Base-by-base conservation (phyloP, 495 filamentous ascomycete species). In the Bryoglossum gracile region DNA sequence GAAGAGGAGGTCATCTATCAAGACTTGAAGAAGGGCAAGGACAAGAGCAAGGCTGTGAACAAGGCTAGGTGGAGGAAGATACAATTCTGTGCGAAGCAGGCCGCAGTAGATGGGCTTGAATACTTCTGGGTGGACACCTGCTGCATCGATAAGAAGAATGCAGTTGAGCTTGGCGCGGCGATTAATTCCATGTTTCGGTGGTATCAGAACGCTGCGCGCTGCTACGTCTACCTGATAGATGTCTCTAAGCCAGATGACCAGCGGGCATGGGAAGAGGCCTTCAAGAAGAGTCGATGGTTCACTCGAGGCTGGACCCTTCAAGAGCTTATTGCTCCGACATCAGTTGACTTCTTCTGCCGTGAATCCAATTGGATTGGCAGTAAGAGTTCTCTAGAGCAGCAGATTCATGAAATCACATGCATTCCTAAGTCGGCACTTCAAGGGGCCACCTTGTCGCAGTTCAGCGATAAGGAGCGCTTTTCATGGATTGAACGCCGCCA, bases 131-230 rank as follows among this genome's bases (percentile, higher is more conserved):
- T 68, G 8, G 65, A 69, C 38, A 69, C 62, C 9, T 69, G 61
- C 38, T 69, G 64, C 42, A 70, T 72, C 24, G 59, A 71, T 56
- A 66, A 68, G 38, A 52, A 56, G 8, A 64, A 56, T 39, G 49
- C 50, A n/a, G 50, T 53, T 0, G 66, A 70, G 16, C 44, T 67
- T 0, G 37, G 39, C 8, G 60, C 65, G 37, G 56, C 65, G 2
- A 70, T 72, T 57, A 70, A 67, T 46, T 67, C 65, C 17, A 70
- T 70, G 66, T 69, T 60, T 32, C 44, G 39, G 13, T 69, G 60
- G 61, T 72, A 72, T 41, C 32, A 53, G 32, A 34, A 61, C 0
- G 43, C 66, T 4, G 17, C 0, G 0, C 8, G 58, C 2, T 69
- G 67, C 51, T 70, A 64, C 14, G 63, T 54, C 14, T 65, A 64